Percentiles rank a stretch among this genome's conserved stretches.
These are phyloP conservation scores for Circinella minor DNA, from an alignment of 371 early-diverging fungal species.

Conservation along the genomic window DNA sequence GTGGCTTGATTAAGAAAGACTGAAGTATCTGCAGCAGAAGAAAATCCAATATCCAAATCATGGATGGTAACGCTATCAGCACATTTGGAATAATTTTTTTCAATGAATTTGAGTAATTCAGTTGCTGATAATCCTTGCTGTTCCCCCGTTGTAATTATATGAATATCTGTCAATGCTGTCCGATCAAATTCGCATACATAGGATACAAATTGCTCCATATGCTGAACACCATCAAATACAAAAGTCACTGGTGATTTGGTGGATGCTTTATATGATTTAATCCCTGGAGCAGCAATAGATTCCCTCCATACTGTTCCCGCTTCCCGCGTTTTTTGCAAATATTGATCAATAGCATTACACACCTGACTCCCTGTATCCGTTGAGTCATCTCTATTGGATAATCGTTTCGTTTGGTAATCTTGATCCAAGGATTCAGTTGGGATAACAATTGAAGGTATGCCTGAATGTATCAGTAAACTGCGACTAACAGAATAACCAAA, in stretches of 20 bases:
- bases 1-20: conserved; percentile 13
- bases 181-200: conserved; percentile 34
- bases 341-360: conserved; percentile 6
- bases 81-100: conserved; percentile 8
- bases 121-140: conserved; percentile 13
- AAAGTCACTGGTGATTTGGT: conserved; percentile 21
- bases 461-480: conserved; percentile 28
- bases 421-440: conserved; percentile 35
- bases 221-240: conserved; percentile 24
- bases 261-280: conserved; percentile 3
- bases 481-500: conserved; percentile 31
- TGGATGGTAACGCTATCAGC: conserved; percentile 21
- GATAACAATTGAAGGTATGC: conserved; percentile 37
- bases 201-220: conserved; percentile 18
- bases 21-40: conserved; percentile 14
- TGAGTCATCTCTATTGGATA: neutral
- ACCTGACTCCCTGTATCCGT: neutral
- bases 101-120: conserved; percentile 4
- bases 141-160: conserved; percentile 28
- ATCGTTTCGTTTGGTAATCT: conserved; percentile 12
- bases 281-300: neutral
- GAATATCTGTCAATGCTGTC: conserved; percentile 20
- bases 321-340: neutral
- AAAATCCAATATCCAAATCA: conserved; percentile 19
- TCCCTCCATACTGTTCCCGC: conserved; percentile 16